Conservation (phyloP, 1,284 basidiomycete genomes). For the Ustilago nuda region DNA sequence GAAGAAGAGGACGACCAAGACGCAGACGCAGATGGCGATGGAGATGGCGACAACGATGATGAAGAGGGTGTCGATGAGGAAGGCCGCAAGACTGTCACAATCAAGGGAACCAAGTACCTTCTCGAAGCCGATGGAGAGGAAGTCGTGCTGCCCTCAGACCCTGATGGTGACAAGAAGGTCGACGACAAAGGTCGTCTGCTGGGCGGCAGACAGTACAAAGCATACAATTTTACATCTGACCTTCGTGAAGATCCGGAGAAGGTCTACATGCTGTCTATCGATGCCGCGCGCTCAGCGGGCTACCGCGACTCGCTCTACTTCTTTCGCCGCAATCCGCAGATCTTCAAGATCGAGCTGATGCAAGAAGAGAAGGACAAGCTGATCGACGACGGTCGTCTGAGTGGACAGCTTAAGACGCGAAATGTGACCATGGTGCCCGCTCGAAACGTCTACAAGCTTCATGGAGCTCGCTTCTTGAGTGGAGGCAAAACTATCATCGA, state of each 20-base stretch:
- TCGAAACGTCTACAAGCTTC: conserved; percentile 90
- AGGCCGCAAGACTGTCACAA: conserved; percentile 75
- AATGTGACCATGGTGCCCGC: conserved; percentile 94
- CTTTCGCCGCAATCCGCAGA: conserved; percentile 87
- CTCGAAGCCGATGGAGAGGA: conserved; percentile 89
- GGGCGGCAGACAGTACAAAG: conserved; percentile 88
- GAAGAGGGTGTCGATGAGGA: conserved; percentile 38
- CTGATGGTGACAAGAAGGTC: conserved; percentile 90
- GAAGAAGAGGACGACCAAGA: conserved; percentile 25
- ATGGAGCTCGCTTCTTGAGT: conserved; percentile 88
- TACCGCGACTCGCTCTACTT: conserved; percentile 97
- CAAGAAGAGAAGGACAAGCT: conserved; percentile 85
- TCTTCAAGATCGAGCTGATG: conserved; percentile 79
- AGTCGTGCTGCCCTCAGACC: conserved; percentile 83
- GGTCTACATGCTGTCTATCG: conserved; percentile 94
- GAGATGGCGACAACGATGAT: not conserved
- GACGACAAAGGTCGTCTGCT: conserved; percentile 84
- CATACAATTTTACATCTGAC: conserved; percentile 84
- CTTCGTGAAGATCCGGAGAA: conserved; percentile 81
- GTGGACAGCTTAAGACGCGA: conserved; percentile 86
- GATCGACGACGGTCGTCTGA: conserved; percentile 86
- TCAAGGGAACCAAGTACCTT: conserved; percentile 80
- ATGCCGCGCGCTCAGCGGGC: conserved; percentile 92
- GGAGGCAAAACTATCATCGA: conserved; percentile 90
- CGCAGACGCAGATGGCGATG: conserved; percentile 17